A percentile compares a stretch with the other conserved stretches of the same genome.
phyloP scores from a whole-genome alignment of 495 filamentous ascomycete species.

The Aspergillus ostianus region DNA sequence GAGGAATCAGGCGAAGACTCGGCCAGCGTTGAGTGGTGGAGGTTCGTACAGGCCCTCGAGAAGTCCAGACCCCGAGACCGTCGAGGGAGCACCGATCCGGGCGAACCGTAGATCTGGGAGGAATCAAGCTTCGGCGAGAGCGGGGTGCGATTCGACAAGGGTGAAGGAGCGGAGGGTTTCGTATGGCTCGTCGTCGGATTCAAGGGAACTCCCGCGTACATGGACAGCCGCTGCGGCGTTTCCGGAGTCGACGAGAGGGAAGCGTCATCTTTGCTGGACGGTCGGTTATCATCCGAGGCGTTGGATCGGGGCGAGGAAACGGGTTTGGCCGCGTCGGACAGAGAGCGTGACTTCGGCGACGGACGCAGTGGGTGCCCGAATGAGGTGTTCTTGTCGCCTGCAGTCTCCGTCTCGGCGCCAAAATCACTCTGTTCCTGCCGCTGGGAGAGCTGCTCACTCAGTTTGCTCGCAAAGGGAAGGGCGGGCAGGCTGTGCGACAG shows the following conservation, averaged over 20 bases:
- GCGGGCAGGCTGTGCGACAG: constrained; percentile 23
- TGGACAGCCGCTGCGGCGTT: constrained; percentile 64
- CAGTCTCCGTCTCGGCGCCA: constrained; percentile 12
- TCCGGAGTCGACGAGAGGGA: constrained; percentile 58
- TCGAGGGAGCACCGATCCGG: constrained; percentile 78
- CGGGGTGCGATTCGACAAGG: constrained; percentile 63
- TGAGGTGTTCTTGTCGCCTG: constrained; percentile 17
- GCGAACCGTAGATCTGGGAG: constrained; percentile 77
- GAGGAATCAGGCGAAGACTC: constrained; percentile 93
- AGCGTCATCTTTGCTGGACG: constrained; percentile 75
- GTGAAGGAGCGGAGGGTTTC: constrained; percentile 34
- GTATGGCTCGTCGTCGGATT: constrained; percentile 63
- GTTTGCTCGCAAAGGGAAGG: constrained; percentile 38
- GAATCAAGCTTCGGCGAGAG: constrained; percentile 84
- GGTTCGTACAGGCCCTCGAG: constrained; percentile 87
- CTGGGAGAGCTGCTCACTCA: constrained; percentile 42
- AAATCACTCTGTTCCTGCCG: constrained; percentile 21
- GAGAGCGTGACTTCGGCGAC: constrained; percentile 41
- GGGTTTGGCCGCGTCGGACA: constrained; percentile 45
- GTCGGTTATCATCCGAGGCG: constrained; percentile 27
- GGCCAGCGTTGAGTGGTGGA: constrained; percentile 93
- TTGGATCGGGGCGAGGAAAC: constrained; percentile 25
- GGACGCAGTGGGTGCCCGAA: constrained; percentile 23
- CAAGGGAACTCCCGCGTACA: constrained; percentile 63
- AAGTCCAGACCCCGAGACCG: constrained; percentile 87